Evolutionary conservation across 2,329 filamentous ascomycete genomes (phyloP).

Genomic region (Aspergillus tamarii): DNA sequence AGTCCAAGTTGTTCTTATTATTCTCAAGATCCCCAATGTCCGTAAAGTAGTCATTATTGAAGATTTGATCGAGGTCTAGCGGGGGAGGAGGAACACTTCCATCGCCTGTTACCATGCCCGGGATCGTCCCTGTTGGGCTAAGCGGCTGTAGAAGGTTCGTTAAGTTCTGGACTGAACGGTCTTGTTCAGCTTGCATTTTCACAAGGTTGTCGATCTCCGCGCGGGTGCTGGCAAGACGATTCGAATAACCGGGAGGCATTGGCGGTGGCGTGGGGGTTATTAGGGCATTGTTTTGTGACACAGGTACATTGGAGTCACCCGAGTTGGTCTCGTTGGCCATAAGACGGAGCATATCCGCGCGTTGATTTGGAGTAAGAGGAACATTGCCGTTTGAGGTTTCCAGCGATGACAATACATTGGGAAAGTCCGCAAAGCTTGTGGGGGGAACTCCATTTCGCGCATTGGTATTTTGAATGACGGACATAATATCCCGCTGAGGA

Average conservation of each 20-base stretch:
- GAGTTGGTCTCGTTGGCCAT: conserved; percentile 52
- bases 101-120: conserved; percentile 59
- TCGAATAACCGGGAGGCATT: conserved; percentile 54
- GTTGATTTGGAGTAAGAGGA: conserved; percentile 49
- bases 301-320: conserved; percentile 40
- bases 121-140: conserved; percentile 77
- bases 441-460: conserved; percentile 44
- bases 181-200: conserved; percentile 77
- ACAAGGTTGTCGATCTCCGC: conserved; percentile 78
- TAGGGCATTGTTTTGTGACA: conserved; percentile 58
- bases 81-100: conserved; percentile 46
- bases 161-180: conserved; percentile 74
- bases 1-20: conserved; percentile 29
- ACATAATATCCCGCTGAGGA: conserved; percentile 52
- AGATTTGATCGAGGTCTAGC: conserved; percentile 61
- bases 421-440: conserved; percentile 46
- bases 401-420: conserved; percentile 49
- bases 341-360: conserved; percentile 52
- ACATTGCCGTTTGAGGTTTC: conserved; percentile 47
- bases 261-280: conserved; percentile 58
- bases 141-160: conserved; percentile 75
- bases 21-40: conserved; percentile 42
- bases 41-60: conserved; percentile 61
- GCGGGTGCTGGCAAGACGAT: conserved; percentile 65
- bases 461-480: conserved; percentile 52